Base-by-base conservation (phyloP, 139 green algal species). In the Haematococcus lacustris region DNA sequence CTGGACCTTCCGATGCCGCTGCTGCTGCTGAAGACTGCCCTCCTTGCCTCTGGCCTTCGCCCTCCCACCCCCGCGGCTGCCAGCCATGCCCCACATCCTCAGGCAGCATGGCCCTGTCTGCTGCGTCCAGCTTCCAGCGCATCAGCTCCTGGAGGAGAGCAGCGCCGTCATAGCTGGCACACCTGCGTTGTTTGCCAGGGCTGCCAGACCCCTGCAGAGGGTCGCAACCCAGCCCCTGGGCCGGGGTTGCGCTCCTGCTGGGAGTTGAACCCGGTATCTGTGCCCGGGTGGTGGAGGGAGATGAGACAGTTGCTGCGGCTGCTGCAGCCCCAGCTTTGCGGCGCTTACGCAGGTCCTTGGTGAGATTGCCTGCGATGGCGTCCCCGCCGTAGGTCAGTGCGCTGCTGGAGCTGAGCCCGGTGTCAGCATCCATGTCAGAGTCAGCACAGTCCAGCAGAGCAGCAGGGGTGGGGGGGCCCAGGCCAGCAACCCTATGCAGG, bases 121-220 rank as follows among this genome's bases (percentile, higher is more conserved):
- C 79, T 3, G 79, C 77, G 23, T 78, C 72, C 60, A 84, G 25
- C 75, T 84, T 84, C 79, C 79, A 84, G 3, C 67, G 51, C 39
- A 71, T 62, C 23, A 84, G 68, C 68, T 80, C 71, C 61, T 81
- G 66, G 23, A 84, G 67, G 28, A 84, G 61, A 37, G 70, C 57
- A 51, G 51, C 53, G 0, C 51, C 62, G 62, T 81, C 71, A 32
- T 71, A 74, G 33, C 34, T 25, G 32, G 23, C 35, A 37, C 40
- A 60, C 13, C 13, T 26, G 7, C 38, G 30, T 37, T 13, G 40
- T 38, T 60, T 26, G 30, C 61, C 61, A 7, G 7, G 32, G 5
- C 7, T 17, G n/a, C 33, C 30, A 3, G 32, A 3, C 32, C n/a
- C 68, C 41, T 4, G 68, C 32, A 43, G 1, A 9, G 33, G 28